Base-by-base conservation (phyloP, 2,329 filamentous ascomycete species). In the Xylariaceae sp. region DNA sequence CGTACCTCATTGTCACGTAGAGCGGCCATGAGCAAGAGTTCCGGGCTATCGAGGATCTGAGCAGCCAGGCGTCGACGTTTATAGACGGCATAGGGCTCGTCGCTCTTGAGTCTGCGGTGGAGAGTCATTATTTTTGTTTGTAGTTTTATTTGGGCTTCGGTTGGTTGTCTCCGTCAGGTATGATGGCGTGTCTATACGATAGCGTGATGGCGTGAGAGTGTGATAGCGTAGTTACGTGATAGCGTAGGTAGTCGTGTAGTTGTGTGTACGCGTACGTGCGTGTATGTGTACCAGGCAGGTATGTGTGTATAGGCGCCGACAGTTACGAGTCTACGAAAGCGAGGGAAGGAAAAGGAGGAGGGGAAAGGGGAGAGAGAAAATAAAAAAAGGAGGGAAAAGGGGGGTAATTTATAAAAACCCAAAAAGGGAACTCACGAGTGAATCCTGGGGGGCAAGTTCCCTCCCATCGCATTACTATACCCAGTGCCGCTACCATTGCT, bases 11-110 rank as follows among this genome's bases (percentile, higher is more conserved):
- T 74, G 32, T 73, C 73, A 59, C 76, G 76, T 60, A 79, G 74
- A 2, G 83, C 79, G 42, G 81, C 76, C 72, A 81, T 82, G 74
- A 83, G 80, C 47, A 86, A 69, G 53, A 80, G 69, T 63, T 85
- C 81, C 0, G 81, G 81, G 30, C 68, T 76, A 59, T 81, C 78
- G 2, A 86, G 74, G 40, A 84, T 74, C 8, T 76, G 71, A 26
- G 77, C 71, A 9, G 82, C 82, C 58, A 76, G 73, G 44, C 76
- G 72, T 11, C 76, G 74, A 3, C 71, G 70, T 58, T 81, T 76
- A 3, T 66, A 61, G 11, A 70, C 68, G 47, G 69, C 69, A 56
- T 74, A 78, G 29, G 73, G 62, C 57, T 80, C 40, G 29, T 51
- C 12, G 8, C 19, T 41, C 57, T 50, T 60, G 5, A 27, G 50